Conservation (phyloP, 2,329 filamentous ascomycete genomes). For the Arthrobotrys musiformis region DNA sequence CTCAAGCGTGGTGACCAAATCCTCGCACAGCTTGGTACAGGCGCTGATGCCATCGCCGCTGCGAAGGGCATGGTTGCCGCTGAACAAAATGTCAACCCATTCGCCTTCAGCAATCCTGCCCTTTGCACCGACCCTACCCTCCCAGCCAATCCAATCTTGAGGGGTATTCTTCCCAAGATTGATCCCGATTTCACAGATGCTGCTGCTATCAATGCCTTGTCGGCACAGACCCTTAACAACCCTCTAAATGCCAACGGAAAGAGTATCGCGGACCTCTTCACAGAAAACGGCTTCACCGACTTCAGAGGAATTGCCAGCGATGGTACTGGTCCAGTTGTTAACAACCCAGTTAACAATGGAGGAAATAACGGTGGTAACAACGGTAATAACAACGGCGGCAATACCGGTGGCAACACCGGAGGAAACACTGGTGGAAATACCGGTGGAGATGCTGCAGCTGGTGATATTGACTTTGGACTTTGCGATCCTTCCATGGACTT, state of each 20-base stretch:
- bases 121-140: conserved; percentile 74
- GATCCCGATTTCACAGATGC: conserved; percentile 72
- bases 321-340: conserved; percentile 55
- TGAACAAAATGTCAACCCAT: conserved; percentile 78
- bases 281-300: conserved; percentile 72
- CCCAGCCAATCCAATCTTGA: conserved; percentile 70
- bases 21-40: conserved; percentile 70
- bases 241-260: conserved; percentile 72
- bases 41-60: conserved; percentile 71
- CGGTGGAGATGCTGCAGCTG: not conserved
- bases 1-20: conserved; percentile 74
- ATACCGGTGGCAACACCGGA: conserved; percentile 2
- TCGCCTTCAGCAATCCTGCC: conserved; percentile 70
- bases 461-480: conserved; percentile 37
- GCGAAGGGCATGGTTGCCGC: conserved; percentile 73
- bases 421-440: conserved; percentile 1
- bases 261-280: conserved; percentile 74
- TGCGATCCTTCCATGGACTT: conserved; percentile 68
- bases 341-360: too few species aligned
- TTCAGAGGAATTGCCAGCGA: conserved; percentile 64
- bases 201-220: conserved; percentile 71
- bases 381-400: not conserved
- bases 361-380: conserved; percentile 10
- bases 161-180: conserved; percentile 75
- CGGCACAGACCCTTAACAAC: conserved; percentile 66